Conservation (phyloP, 495 filamentous ascomycete species). For the Wilcoxina mikolae region DNA sequence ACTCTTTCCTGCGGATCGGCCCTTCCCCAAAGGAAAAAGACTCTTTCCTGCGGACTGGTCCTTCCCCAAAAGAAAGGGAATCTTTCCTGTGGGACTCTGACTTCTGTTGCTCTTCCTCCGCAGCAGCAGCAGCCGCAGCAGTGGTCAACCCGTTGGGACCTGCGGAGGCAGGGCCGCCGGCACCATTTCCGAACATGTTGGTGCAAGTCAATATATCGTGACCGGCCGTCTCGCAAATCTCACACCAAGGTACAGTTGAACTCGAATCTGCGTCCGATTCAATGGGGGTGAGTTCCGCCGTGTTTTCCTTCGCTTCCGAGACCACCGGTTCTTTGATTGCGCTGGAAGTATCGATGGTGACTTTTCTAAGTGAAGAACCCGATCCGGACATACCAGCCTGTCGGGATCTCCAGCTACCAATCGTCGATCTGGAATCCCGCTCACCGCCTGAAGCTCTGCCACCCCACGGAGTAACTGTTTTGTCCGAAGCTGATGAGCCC, state of each 20-base stretch:
- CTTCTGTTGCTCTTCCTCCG: neutral
- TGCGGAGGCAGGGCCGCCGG: conserved; percentile 21
- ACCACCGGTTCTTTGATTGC: neutral
- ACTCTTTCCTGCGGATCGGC: conserved; percentile 9
- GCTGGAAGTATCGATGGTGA: neutral
- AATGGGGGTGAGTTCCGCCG: conserved; percentile 6
- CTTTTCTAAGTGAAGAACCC: neutral
- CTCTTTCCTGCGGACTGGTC: neutral
- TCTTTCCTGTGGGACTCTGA: conserved; percentile 8
- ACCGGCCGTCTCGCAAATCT: conserved; percentile 85
- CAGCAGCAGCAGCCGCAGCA: conserved; percentile 6
- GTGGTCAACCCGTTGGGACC: conserved; percentile 25
- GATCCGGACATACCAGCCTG: neutral
- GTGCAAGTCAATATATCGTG: conserved; percentile 91
- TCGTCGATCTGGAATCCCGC: conserved; percentile 25
- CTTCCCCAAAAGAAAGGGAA: neutral
- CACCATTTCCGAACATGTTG: conserved; percentile 55
- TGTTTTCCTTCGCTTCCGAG: neutral
- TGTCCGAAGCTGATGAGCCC: conserved; percentile 25
- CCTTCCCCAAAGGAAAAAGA: neutral
- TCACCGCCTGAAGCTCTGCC: conserved; percentile 17
- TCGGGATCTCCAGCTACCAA: conserved; percentile 15
- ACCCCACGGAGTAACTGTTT: conserved; percentile 14
- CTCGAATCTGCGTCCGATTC: conserved; percentile 40
- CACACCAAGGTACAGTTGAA: conserved; percentile 55